Evolutionary conservation across 331 rosid species (phyloP).

Genomic region (Erythrophleum ivorense): DNA sequence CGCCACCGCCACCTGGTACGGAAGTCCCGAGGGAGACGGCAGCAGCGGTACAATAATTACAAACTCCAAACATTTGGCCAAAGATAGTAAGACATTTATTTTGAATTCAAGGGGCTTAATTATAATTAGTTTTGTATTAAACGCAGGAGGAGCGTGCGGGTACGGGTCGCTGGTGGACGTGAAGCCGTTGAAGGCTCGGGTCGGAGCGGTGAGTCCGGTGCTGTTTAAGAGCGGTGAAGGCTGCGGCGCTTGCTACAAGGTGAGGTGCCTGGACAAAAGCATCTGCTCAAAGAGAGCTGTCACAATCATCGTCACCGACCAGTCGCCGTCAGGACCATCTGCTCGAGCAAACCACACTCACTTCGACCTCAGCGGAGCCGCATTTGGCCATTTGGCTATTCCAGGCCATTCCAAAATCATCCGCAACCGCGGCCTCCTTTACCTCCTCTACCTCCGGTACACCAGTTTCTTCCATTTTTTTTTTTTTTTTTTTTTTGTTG

Average conservation of each 20-base stretch:
- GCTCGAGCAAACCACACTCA: conserved; percentile 73
- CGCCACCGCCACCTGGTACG: conserved; percentile 93
- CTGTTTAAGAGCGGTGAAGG: conserved; percentile 87
- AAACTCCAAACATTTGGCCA: too few species aligned
- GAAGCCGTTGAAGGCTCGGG: conserved; percentile 79
- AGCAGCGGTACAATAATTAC: conserved; percentile 91
- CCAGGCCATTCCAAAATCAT: conserved; percentile 65
- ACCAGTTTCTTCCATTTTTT: too few species aligned
- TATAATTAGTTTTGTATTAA: too few species aligned
- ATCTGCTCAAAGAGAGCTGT: conserved; percentile 83
- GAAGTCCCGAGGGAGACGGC: conserved; percentile 89
- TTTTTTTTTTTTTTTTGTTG: too few species aligned
- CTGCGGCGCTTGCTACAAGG: conserved; percentile 88
- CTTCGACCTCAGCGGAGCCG: too few species aligned
- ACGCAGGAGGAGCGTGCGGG: conserved; percentile 89
- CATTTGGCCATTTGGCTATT: conserved; percentile 84
- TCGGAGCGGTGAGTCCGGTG: conserved; percentile 80
- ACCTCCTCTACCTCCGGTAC: conserved; percentile 75
- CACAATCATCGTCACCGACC: conserved; percentile 82
- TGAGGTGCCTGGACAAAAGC: conserved; percentile 66
- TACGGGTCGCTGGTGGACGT: conserved; percentile 85
- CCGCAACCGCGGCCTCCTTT: conserved; percentile 73
- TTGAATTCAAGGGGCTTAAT: too few species aligned
- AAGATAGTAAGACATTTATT: too few species aligned
- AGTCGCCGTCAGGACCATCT: conserved; percentile 77